Conservation (phyloP, 805 yeast species). For the Pichia nakasei region DNA sequence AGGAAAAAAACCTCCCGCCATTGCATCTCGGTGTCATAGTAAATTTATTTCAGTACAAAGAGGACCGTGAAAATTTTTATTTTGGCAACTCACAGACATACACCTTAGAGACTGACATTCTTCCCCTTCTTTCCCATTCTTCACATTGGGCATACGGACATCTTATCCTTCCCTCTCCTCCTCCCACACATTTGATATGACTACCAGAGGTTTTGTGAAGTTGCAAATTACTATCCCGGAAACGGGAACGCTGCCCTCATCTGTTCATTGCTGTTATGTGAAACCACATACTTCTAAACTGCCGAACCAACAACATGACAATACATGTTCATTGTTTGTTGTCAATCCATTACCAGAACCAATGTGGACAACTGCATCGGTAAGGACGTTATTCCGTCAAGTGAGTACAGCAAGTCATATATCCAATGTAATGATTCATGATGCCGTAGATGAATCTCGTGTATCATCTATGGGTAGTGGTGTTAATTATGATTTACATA, state of each 20-base stretch:
- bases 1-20: too few relatives aligned
- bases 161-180: too few relatives aligned
- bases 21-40: too few relatives aligned
- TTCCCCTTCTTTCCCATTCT: too few relatives aligned
- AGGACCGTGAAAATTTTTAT: background rate
- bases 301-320: constrained; percentile 30
- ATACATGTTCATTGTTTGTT: constrained; percentile 56
- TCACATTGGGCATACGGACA: too few relatives aligned
- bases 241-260: constrained; percentile 10
- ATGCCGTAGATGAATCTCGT: constrained; percentile 24
- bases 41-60: too few relatives aligned
- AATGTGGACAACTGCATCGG: constrained; percentile 36
- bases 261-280: constrained; percentile 48
- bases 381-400: constrained; percentile 49
- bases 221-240: constrained; percentile 39
- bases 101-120: too few relatives aligned
- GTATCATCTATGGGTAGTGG: constrained; percentile 8
- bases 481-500: constrained; percentile 31
- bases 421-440: constrained; percentile 30
- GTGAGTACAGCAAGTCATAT: constrained; percentile 60
- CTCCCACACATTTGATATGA: too few relatives aligned
- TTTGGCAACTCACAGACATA: too few relatives aligned
- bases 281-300: constrained; percentile 49
- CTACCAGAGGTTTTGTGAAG: constrained; percentile 50
- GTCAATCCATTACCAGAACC: constrained; percentile 62